Evolutionary conservation across 2,329 filamentous ascomycete genomes (phyloP).

Genomic region (Onygenales sp.): DNA sequence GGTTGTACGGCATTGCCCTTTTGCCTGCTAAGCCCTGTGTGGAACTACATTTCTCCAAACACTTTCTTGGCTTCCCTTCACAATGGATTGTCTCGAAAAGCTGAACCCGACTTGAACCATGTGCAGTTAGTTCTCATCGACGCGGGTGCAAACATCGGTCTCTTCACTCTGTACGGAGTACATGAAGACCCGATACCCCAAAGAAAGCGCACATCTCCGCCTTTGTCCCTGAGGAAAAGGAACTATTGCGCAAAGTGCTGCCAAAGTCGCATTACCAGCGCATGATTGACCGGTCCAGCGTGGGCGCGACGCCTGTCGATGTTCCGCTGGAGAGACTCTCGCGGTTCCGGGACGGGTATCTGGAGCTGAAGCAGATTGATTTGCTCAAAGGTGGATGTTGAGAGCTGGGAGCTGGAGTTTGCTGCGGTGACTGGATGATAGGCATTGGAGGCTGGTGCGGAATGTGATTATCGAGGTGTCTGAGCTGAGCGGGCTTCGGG

Average conservation of each 20-base stretch:
- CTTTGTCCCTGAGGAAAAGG: conserved; percentile 4
- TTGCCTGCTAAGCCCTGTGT: background rate
- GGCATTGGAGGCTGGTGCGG: conserved; percentile 13
- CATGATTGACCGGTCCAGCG: too few species aligned
- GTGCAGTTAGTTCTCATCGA: conserved; percentile 8
- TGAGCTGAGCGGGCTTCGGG: conserved; percentile 8
- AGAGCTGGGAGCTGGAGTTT: conserved; percentile 17
- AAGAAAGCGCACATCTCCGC: conserved; percentile 14
- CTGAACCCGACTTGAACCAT: background rate
- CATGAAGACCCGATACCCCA: conserved; percentile 16
- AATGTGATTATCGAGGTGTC: conserved; percentile 15
- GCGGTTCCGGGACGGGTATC: conserved; percentile 8
- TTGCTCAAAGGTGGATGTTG: conserved; percentile 22
- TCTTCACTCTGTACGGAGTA: conserved; percentile 15
- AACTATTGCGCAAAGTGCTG: too few species aligned
- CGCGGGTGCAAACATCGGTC: conserved; percentile 19
- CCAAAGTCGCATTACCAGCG: too few species aligned
- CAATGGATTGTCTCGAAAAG: background rate
- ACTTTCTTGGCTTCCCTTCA: background rate
- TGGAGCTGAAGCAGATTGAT: conserved; percentile 12
- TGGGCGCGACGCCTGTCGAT: background rate
- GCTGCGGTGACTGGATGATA: conserved; percentile 14
- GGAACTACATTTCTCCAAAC: background rate
- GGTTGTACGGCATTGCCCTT: background rate
- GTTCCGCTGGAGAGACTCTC: conserved; percentile 14